phyloP scores from a whole-genome alignment of 2,329 filamentous ascomycete genomes.

The Xylaria multiplex region DNA sequence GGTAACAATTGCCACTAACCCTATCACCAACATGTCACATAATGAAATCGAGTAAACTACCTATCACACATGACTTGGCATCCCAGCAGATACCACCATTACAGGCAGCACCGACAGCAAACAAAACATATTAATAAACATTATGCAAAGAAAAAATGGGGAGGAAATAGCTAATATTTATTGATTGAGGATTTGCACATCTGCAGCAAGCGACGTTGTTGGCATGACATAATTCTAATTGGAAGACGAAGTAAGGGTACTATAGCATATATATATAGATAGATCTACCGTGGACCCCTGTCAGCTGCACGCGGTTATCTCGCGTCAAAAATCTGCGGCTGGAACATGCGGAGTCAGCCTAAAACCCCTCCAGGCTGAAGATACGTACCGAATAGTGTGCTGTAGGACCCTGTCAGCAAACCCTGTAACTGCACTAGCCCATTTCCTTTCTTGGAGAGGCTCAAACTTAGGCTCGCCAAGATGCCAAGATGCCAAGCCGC shows the following conservation, averaged over 20 bases:
- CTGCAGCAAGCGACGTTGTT: no score
- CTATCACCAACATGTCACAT: not conserved
- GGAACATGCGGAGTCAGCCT: constrained; percentile 27
- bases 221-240: no score
- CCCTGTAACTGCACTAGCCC: constrained; percentile 19
- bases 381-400: constrained; percentile 24
- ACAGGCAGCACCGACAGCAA: not conserved
- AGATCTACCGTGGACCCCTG: constrained; percentile 25
- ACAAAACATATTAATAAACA: not conserved
- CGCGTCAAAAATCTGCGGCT: constrained; percentile 39
- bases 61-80: not conserved
- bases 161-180: no score
- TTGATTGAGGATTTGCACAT: no score
- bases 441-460: constrained; percentile 39
- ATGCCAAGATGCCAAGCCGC: constrained; percentile 31
- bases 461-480: constrained; percentile 26
- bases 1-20: not conserved
- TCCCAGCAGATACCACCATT: not conserved
- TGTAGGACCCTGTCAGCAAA: not conserved
- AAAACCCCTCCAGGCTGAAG: constrained; percentile 27
- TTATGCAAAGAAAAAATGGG: no score
- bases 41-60: not conserved
- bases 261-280: no score
- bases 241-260: no score
- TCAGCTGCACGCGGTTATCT: constrained; percentile 39